Base-by-base conservation (phyloP, 768 basidiomycete genomes). In the Naganishia randhawae region DNA sequence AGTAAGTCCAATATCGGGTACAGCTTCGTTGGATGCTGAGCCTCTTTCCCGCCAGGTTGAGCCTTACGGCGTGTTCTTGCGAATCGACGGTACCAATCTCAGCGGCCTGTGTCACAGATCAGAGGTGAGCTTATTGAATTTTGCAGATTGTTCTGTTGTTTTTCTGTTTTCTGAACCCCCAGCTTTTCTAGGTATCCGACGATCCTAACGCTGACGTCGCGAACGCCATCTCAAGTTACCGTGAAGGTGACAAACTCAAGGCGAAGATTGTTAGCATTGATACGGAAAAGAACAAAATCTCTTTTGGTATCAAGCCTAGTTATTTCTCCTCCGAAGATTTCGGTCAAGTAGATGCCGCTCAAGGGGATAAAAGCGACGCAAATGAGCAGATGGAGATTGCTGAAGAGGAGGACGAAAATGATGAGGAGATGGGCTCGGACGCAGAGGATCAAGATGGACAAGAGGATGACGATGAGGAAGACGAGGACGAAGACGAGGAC, bases 31-130 rank as follows among this genome's bases (percentile, higher is more conserved):
- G 1, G 17, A 39, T 45, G 25, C 37, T 41, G 22, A 27, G 25
- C 10, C 19, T 50, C 19, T 53, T 3, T 17, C 22, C 3, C 3
- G 22, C 2, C 50, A 67, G 66, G 83, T 94, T 13, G 91, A 94
- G 78, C 84, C 86, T 48, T 98, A 91, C 71, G 95, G 95, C 16
- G 83, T 96, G n/a, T 97, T 98, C 81, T 86, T 99, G 67, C 86
- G 88, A 76, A 88, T 98, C 41, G 85, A 89, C n/a, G 88, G 85
- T 19, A 88, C 91, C 0, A 89, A 88, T 75, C 82, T 97, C 55
- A 87, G 85, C 69, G 95, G 95, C 6, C 83, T 99, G 13, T 99
- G 95, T 78, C 95, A 98, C 79, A 93, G 92, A 79, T 91, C 91
- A 11, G 85, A 98, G 84, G 54, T 55, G n/a, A 55, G 54, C 19